Percentiles rank a stretch among this genome's conserved stretches.
phyloP scores from a whole-genome alignment of 139 green algal genomes.

The Coelastrella sp. region DNA sequence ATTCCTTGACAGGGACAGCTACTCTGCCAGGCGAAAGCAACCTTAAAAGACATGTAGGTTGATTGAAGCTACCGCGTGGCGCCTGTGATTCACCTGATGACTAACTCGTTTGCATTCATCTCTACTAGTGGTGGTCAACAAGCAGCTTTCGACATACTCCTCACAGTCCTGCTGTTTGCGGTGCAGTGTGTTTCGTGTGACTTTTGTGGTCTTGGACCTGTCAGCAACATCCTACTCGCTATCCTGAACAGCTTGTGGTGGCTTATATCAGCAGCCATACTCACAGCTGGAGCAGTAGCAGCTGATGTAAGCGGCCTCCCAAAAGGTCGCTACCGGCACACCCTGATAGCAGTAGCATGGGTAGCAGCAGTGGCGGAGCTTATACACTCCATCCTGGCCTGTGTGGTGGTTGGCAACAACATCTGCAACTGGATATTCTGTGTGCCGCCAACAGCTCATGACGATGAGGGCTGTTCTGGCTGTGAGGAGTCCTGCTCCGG shows the following conservation, averaged over 20 bases:
- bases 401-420: conserved; percentile 38
- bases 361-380: not conserved
- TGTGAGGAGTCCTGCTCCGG: not conserved
- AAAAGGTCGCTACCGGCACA: not conserved
- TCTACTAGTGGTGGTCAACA: not conserved
- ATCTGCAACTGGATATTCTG: conserved; percentile 28
- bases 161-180: not conserved
- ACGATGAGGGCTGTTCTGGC: not conserved
- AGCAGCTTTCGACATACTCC: not conserved
- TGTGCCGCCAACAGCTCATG: not conserved
- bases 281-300: conserved; percentile 21
- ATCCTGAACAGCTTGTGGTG: conserved; percentile 30
- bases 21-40: no score
- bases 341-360: conserved; percentile 19
- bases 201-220: conserved; percentile 28
- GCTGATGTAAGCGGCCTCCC: conserved; percentile 1
- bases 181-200: conserved; percentile 31
- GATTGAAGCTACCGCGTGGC: no score
- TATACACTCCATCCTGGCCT: conserved; percentile 7
- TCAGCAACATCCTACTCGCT: conserved; percentile 18
- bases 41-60: no score
- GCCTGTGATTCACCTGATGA: not conserved
- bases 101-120: not conserved
- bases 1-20: no score
- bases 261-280: conserved; percentile 7